These are phyloP conservation scores for Lentinula sp. DNA, from an alignment of 768 basidiomycete species.

Conservation along the genomic window DNA sequence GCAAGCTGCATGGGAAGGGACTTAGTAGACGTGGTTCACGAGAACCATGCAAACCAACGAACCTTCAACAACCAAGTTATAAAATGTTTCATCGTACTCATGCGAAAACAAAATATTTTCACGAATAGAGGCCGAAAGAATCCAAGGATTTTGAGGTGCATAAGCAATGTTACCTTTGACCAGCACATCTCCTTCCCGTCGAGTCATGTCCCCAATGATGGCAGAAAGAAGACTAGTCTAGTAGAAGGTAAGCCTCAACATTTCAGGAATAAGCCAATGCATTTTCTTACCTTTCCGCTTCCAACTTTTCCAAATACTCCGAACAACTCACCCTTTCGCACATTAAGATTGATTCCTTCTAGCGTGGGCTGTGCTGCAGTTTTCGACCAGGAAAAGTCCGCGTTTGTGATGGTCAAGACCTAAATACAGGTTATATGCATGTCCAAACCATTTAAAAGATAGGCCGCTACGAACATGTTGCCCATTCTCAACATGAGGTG, in stretches of 20 bases:
- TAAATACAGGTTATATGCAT: constrained; percentile 13
- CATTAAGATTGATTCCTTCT: constrained; percentile 68
- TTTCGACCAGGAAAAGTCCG: constrained; percentile 79
- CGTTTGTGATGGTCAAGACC: constrained; percentile 66
- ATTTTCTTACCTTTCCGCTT: constrained; percentile 75
- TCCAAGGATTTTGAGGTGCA: constrained; percentile 86
- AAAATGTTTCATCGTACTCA: constrained; percentile 80
- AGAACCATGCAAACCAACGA: neutral
- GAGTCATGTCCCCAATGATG: constrained; percentile 83
- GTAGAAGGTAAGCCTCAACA: neutral
- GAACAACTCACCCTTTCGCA: constrained; percentile 79
- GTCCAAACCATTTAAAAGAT: neutral
- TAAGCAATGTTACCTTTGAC: constrained; percentile 73
- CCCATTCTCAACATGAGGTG: constrained; percentile 37
- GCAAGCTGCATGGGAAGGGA: constrained; percentile 47
- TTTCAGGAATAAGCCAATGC: neutral
- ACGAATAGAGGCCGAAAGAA: constrained; percentile 78
- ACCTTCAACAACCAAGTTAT: constrained; percentile 80
- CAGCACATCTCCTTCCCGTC: constrained; percentile 64
- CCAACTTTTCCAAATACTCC: constrained; percentile 88
- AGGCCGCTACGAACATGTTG: constrained; percentile 43
- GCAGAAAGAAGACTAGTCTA: constrained; percentile 73
- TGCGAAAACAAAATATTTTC: constrained; percentile 94
- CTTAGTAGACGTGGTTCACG: neutral
- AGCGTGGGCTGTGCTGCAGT: constrained; percentile 54